Percentiles rank a stretch among this genome's conserved stretches.
Conservation (phyloP, 148 eudicot genomes). For the Fagopyrum esculentum region DNA sequence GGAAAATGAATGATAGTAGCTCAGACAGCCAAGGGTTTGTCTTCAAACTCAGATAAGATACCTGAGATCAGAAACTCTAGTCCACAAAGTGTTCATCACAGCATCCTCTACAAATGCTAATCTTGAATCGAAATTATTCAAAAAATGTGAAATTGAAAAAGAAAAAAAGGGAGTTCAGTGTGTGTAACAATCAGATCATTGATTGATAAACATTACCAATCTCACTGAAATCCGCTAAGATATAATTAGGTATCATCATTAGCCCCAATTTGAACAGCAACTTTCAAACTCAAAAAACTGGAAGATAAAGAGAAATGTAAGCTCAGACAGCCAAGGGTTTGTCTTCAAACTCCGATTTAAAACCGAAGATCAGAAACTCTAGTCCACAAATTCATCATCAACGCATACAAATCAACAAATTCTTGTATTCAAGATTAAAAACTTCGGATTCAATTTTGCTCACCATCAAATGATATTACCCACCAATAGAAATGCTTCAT, state of each 20-base stretch:
- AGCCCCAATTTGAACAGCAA: constrained; percentile 18
- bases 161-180: constrained; percentile 45
- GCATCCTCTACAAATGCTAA: not conserved
- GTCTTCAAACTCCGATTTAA: constrained; percentile 37
- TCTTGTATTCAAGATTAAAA: too few species aligned
- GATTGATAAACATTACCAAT: constrained; percentile 23
- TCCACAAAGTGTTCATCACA: constrained; percentile 44
- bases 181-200: constrained; percentile 97
- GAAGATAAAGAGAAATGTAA: not conserved
- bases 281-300: too few species aligned
- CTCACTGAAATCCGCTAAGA: constrained; percentile 99
- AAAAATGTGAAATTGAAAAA: not conserved
- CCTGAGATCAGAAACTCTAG: constrained; percentile 70
- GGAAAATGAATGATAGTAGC: constrained; percentile 30
- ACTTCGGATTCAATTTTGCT: too few species aligned
- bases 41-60: constrained; percentile 31
- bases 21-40: constrained; percentile 87
- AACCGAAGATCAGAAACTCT: constrained; percentile 61
- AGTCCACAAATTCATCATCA: constrained; percentile 52
- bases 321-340: constrained; percentile 87
- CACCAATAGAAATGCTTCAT: too few species aligned
- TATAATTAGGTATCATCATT: constrained; percentile 43
- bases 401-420: constrained; percentile 15
- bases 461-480: too few species aligned
- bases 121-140: too few species aligned